Evolutionary conservation across 768 basidiomycete genomes (phyloP).

Genomic region (Tulasnella calospora): DNA sequence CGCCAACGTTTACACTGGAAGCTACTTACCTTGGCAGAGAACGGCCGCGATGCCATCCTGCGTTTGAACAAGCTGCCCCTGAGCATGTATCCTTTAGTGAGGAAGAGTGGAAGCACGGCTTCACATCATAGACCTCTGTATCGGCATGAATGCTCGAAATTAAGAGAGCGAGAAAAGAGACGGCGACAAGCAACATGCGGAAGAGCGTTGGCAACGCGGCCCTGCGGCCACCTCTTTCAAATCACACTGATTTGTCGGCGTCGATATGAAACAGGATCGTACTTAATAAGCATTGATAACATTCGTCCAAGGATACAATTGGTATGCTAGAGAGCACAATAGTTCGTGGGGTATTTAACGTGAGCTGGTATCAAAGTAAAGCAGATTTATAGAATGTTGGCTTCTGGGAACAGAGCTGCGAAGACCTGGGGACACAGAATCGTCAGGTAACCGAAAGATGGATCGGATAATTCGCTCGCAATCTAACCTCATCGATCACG

Average conservation of each 20-base stretch:
- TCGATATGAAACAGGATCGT: too few relatives aligned
- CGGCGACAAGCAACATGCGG: background rate
- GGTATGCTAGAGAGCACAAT: background rate
- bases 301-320: background rate
- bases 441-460: background rate
- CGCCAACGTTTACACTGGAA: background rate
- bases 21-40: background rate
- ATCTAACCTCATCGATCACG: conserved; percentile 76
- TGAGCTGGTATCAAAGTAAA: too few relatives aligned
- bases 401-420: conserved; percentile 57
- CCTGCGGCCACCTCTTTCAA: background rate
- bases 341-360: background rate
- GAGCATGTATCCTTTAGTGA: background rate
- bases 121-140: background rate
- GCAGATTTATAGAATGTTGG: conserved; percentile 21
- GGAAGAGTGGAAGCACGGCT: background rate
- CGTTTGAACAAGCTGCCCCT: background rate
- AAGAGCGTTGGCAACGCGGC: background rate
- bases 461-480: background rate
- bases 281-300: background rate
- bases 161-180: background rate
- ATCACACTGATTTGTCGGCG: background rate
- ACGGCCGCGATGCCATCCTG: background rate
- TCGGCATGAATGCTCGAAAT: background rate
- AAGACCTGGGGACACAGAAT: conserved; percentile 45